Evolutionary conservation across 345 rosid species (phyloP), one percentile per base, ranked within the genome.

Genomic region (Salix arbutifolia): DNA sequence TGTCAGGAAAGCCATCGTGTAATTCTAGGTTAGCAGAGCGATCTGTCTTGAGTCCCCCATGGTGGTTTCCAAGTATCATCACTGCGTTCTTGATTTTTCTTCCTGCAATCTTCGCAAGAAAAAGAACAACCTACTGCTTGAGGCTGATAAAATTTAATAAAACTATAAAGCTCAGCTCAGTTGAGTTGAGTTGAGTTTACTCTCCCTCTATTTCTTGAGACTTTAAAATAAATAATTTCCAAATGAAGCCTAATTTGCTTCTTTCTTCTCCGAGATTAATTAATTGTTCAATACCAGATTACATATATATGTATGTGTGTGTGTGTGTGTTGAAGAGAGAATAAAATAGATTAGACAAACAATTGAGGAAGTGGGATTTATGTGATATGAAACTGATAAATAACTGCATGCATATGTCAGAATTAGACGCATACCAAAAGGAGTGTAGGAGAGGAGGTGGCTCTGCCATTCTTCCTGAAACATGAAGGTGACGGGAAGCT

Each of bases 401-500:
- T 50, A 2, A 50, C 18, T 50, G 67, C 67, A 64, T 23, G 21
- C 67, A 64, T 2, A 4, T 48, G 21, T 50, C 2, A 30, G 53
- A 44, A 56, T 37, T 46, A 8, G 70, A 37, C 53, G 83, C 80
- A 71, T 76, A 91, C 97, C 91, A 83, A 61, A 80, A 74, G 76
- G 69, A 83, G 73, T 35, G 38, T 5, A 31, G 79, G 70, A 74
- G 72, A 76, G 69, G 80, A 74, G 68, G 73, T 42, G 58, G 74
- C 68, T 82, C 80, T 83, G 85, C 78, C 79, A 8, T 76, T 84
- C 69, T 82, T 77, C 68, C 75, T 42, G 50, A 81, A 76, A 76
- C 65, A 75, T 9, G 89, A 86, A 78, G 90, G 83, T 46, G 88
- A 87, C 38, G 90, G 83, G 77, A 89, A 86, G 83, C 85, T 87